Conservation (phyloP, 768 basidiomycete species). For the Suillus placidus region DNA sequence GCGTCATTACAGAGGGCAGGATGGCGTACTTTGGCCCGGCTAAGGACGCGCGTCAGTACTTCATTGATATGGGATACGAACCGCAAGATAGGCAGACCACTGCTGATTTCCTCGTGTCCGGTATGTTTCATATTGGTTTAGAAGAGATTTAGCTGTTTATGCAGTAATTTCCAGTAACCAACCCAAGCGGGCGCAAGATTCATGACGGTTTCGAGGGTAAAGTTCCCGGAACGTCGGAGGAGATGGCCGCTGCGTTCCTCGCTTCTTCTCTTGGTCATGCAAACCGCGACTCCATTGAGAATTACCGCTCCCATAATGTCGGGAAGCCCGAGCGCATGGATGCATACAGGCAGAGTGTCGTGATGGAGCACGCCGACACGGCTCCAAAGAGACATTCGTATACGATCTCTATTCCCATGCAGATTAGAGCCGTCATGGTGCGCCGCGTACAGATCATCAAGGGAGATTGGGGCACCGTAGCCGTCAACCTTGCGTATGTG, state of each 20-base stretch:
- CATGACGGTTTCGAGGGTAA: constrained; percentile 31
- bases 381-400: constrained; percentile 45
- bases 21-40: constrained; percentile 65
- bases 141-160: not conserved
- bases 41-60: constrained; percentile 56
- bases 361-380: constrained; percentile 54
- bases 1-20: constrained; percentile 60
- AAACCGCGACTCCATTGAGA: constrained; percentile 52
- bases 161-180: constrained; percentile 48
- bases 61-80: constrained; percentile 67
- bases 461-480: constrained; percentile 39
- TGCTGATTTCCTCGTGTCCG: constrained; percentile 73
- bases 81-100: constrained; percentile 81
- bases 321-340: constrained; percentile 45
- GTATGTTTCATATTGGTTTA: constrained; percentile 34
- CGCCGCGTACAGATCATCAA: constrained; percentile 50
- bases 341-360: constrained; percentile 52
- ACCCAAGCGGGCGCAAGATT: constrained; percentile 59
- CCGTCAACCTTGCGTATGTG: constrained; percentile 31
- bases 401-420: constrained; percentile 50
- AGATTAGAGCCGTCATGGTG: constrained; percentile 48
- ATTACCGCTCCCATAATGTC: constrained; percentile 51
- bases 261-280: constrained; percentile 41
- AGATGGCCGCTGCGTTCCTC: constrained; percentile 55
- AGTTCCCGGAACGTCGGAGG: constrained; percentile 50